A percentile compares a stretch with the other conserved stretches of the same genome.
Conservation (phyloP, 495 filamentous ascomycete genomes). For the Aspergillus egyptiacus region DNA sequence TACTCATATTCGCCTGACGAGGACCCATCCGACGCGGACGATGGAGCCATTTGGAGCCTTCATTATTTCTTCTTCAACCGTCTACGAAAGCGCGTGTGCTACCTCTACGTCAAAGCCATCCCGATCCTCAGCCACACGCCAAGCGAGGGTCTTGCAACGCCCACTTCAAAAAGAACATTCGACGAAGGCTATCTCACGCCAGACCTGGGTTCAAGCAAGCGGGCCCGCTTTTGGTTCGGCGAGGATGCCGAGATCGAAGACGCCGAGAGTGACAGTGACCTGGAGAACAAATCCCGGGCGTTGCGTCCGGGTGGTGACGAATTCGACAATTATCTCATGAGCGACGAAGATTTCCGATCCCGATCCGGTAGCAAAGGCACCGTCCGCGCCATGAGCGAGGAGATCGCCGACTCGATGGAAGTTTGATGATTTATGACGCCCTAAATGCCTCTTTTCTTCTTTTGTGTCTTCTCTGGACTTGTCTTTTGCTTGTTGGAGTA, state of each 20-base stretch:
- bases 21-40: slow-evolving; percentile 84
- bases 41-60: slow-evolving; percentile 86
- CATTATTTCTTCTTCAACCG: slow-evolving; percentile 99
- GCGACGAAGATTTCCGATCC: slow-evolving; percentile 40
- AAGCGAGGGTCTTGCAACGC: slow-evolving; percentile 38
- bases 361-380: slow-evolving; percentile 40
- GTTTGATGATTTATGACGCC: slow-evolving; percentile 27
- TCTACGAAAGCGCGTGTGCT: slow-evolving; percentile 84
- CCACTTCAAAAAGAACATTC: slow-evolving; percentile 41
- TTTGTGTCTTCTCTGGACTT: not conserved
- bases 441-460: not conserved
- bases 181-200: slow-evolving; percentile 47
- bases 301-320: slow-evolving; percentile 28
- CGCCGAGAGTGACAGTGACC: slow-evolving; percentile 41
- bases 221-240: slow-evolving; percentile 78
- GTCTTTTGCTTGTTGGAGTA: not conserved
- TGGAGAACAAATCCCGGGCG: slow-evolving; percentile 31
- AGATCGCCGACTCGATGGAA: slow-evolving; percentile 68
- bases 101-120: slow-evolving; percentile 81
- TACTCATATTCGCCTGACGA: slow-evolving; percentile 81
- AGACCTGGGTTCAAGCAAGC: slow-evolving; percentile 59
- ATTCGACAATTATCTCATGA: slow-evolving; percentile 39
- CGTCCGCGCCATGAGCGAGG: slow-evolving; percentile 65
- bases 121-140: slow-evolving; percentile 70
- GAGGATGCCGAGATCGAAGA: slow-evolving; percentile 43